A percentile compares a stretch with the other conserved stretches of the same genome.
Evolutionary conservation across 2,329 filamentous ascomycete species (phyloP).

Genomic region (Bipolaris cookei): DNA sequence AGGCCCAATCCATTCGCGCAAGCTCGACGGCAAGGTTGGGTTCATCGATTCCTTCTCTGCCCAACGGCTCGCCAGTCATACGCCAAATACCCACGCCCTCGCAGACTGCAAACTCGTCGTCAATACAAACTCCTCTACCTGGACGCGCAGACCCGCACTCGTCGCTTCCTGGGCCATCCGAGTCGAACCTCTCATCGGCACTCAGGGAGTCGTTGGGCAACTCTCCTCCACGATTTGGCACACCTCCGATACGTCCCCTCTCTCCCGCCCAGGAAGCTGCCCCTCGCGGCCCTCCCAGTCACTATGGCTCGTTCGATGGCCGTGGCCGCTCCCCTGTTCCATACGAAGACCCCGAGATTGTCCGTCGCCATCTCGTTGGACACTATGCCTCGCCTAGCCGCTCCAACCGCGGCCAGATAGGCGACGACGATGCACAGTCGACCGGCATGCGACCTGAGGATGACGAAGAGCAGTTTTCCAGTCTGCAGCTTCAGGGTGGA

Average conservation of each 20-base stretch:
- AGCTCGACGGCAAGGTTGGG: slow-evolving; percentile 62
- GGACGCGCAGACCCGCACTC: slow-evolving; percentile 63
- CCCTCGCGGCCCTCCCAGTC: slow-evolving; percentile 66
- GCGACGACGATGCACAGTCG: slow-evolving; percentile 36
- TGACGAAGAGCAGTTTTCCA: slow-evolving; percentile 81
- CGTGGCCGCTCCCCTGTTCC: slow-evolving; percentile 64
- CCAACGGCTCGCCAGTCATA: slow-evolving; percentile 55
- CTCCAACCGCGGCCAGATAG: slow-evolving; percentile 35
- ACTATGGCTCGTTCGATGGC: slow-evolving; percentile 85
- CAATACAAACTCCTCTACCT: slow-evolving; percentile 66
- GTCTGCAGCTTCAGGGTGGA: slow-evolving; percentile 87
- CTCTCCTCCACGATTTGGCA: slow-evolving; percentile 72
- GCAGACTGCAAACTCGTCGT: slow-evolving; percentile 52
- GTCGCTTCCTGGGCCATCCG: slow-evolving; percentile 75
- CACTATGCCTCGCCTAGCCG: slow-evolving; percentile 48
- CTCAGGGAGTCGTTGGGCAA: slow-evolving; percentile 75
- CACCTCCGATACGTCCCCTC: slow-evolving; percentile 59
- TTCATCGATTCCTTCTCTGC: slow-evolving; percentile 59
- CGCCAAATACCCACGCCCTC: slow-evolving; percentile 59
- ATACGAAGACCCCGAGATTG: slow-evolving; percentile 88
- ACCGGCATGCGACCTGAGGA: slow-evolving; percentile 54
- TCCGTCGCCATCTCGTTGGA: slow-evolving; percentile 83
- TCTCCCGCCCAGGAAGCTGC: slow-evolving; percentile 61
- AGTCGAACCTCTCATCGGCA: slow-evolving; percentile 88
- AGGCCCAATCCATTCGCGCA: slow-evolving; percentile 55